A percentile compares a stretch with the other conserved stretches of the same genome.
These are phyloP conservation scores for Erysimum cheiranthoides DNA, from an alignment of 345 rosid species.

Conservation along the genomic window DNA sequence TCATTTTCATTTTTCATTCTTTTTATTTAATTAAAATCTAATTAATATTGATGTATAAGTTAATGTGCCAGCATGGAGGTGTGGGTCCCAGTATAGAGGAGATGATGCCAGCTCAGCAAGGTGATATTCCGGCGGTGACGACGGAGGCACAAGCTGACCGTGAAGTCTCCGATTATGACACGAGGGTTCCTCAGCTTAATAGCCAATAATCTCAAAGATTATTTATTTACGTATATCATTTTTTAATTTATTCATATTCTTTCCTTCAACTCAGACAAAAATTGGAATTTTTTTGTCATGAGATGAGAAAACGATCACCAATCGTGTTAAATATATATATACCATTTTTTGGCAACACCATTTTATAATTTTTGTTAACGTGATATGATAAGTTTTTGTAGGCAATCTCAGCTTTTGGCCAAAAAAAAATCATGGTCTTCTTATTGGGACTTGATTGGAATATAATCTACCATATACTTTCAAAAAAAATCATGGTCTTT, in stretches of 20 bases:
- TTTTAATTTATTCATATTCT: background rate
- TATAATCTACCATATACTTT: background rate
- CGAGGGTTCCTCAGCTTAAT: conserved; percentile 46
- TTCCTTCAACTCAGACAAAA: background rate
- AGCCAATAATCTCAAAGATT: conserved; percentile 35
- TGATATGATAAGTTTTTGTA: background rate
- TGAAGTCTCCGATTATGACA: conserved; percentile 51
- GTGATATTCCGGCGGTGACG: conserved; percentile 28
- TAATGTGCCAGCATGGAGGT: conserved; percentile 38
- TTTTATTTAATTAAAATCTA: background rate
- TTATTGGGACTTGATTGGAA: background rate
- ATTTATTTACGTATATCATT: background rate
- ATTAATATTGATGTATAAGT: conserved; percentile 1
- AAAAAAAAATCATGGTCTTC: background rate
- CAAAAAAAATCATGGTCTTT: too few species aligned
- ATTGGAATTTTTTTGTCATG: background rate
- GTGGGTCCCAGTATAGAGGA: conserved; percentile 44
- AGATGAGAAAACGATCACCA: background rate
- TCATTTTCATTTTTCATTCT: background rate
- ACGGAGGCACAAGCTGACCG: conserved; percentile 31
- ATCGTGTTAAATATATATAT: background rate
- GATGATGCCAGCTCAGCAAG: conserved; percentile 42
- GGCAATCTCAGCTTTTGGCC: background rate
- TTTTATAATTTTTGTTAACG: background rate
- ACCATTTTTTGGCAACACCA: background rate